Conservation (phyloP, 805 yeast genomes). For the Starmerella davenportii region DNA sequence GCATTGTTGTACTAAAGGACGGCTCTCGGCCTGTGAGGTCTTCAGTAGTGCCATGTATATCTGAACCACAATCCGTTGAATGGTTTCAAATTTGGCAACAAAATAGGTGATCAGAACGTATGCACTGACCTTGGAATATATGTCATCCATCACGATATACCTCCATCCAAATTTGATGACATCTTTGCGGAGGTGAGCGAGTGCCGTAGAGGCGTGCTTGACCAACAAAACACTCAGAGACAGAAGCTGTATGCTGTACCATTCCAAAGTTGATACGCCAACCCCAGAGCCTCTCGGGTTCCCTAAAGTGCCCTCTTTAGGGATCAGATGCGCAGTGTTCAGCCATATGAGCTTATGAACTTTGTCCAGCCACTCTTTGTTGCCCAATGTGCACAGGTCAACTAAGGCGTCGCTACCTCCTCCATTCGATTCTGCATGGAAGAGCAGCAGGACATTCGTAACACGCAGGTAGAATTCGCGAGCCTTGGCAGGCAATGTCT, state of each 20-base stretch:
- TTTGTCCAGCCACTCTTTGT: slow-evolving; percentile 41
- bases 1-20: slow-evolving; percentile 70
- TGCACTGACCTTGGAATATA: slow-evolving; percentile 78
- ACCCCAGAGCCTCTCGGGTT: slow-evolving; percentile 11
- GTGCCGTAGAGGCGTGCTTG: slow-evolving; percentile 42
- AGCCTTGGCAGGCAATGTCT: slow-evolving; percentile 1
- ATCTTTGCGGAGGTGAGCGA: slow-evolving; percentile 54
- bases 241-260: slow-evolving; percentile 55
- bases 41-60: slow-evolving; percentile 78
- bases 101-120: slow-evolving; percentile 75
- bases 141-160: slow-evolving; percentile 73
- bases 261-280: slow-evolving; percentile 34
- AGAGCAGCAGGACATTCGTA: slow-evolving; percentile 46
- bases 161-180: slow-evolving; percentile 91
- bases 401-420: slow-evolving; percentile 31
- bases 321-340: slow-evolving; percentile 40
- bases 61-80: slow-evolving; percentile 73
- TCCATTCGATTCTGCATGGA: slow-evolving; percentile 37
- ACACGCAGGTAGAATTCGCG: slow-evolving; percentile 19
- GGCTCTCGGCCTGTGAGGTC: slow-evolving; percentile 70
- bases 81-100: slow-evolving; percentile 74
- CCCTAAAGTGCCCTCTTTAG: slow-evolving; percentile 7
- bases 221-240: slow-evolving; percentile 66
- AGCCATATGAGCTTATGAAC: slow-evolving; percentile 58
- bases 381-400: slow-evolving; percentile 7